These are phyloP conservation scores for Acacia pycnantha DNA, from an alignment of 331 rosid species.

Conservation along the genomic window DNA sequence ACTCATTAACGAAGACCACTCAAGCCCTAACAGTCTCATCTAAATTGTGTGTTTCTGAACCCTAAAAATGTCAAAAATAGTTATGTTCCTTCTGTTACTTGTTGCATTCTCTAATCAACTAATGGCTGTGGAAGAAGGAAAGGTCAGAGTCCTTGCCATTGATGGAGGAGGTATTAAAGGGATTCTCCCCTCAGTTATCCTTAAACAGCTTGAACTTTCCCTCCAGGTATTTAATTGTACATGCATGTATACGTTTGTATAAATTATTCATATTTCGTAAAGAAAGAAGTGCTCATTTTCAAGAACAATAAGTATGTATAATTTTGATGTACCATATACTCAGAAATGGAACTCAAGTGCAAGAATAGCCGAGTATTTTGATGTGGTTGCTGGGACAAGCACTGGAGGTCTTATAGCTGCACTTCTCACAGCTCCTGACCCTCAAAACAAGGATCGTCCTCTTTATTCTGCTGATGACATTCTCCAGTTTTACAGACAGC, in stretches of 20 bases:
- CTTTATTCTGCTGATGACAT: neutral
- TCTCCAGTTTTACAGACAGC: neutral
- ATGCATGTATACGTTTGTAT: too few species aligned
- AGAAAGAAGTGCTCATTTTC: neutral
- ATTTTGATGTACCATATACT: too few species aligned
- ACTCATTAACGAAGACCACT: neutral
- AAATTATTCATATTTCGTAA: too few species aligned
- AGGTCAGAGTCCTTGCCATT: neutral
- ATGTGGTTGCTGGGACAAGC: neutral
- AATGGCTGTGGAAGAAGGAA: neutral
- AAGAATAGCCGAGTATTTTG: neutral
- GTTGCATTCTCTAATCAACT: neutral
- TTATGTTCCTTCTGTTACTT: neutral
- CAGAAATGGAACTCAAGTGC: neutral
- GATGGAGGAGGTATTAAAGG: constrained; percentile 2
- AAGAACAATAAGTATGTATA: neutral
- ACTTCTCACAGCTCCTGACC: neutral
- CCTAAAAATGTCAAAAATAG: neutral
- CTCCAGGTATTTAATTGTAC: neutral
- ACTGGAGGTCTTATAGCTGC: neutral
- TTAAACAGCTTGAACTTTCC: neutral
- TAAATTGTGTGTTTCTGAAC: neutral
- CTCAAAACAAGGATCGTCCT: neutral
- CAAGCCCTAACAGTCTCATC: neutral
- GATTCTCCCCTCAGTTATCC: neutral